phyloP scores from a whole-genome alignment of 495 filamentous ascomycete species.

The Podospora tetraspora region DNA sequence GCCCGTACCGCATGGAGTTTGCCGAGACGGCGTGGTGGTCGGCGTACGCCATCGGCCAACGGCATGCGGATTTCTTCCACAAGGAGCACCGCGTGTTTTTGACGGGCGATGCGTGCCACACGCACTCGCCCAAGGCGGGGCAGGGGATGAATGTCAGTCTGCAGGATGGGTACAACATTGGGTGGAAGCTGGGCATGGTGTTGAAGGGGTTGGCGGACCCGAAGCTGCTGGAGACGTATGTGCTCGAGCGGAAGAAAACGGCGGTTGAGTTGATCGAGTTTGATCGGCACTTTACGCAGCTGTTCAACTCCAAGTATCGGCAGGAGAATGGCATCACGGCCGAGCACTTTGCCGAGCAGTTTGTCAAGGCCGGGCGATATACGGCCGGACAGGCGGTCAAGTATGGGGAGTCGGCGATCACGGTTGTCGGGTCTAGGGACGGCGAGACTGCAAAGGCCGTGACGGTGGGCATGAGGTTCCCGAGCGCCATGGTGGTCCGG shows the following conservation, averaged over 20 bases:
- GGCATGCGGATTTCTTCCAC: constrained; percentile 52
- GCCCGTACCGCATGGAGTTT: constrained; percentile 43
- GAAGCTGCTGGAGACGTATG: constrained; percentile 59
- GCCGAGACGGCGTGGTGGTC: constrained; percentile 56
- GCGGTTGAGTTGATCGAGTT: constrained; percentile 71
- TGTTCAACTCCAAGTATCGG: constrained; percentile 48
- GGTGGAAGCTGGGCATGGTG: constrained; percentile 71
- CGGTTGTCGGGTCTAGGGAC: constrained; percentile 24
- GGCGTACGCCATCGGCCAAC: constrained; percentile 59
- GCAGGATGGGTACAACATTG: constrained; percentile 58
- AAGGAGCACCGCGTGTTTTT: constrained; percentile 56
- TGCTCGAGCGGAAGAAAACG: constrained; percentile 60
- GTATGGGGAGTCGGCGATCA: constrained; percentile 51
- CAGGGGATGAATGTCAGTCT: constrained; percentile 68
- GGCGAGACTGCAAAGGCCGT: constrained; percentile 37
- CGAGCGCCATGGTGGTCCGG: constrained; percentile 50
- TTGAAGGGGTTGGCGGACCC: constrained; percentile 52
- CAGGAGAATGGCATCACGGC: constrained; percentile 32
- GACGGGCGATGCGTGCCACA: constrained; percentile 67
- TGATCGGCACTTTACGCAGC: constrained; percentile 58
- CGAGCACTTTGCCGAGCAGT: constrained; percentile 51
- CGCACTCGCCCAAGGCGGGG: constrained; percentile 66
- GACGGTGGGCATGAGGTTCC: constrained; percentile 54
- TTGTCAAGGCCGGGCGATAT: constrained; percentile 56
- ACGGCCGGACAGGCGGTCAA: constrained; percentile 58